phyloP scores from a whole-genome alignment of 1,139 yeast genomes.

The Saccharomycopsis hybrid region DNA sequence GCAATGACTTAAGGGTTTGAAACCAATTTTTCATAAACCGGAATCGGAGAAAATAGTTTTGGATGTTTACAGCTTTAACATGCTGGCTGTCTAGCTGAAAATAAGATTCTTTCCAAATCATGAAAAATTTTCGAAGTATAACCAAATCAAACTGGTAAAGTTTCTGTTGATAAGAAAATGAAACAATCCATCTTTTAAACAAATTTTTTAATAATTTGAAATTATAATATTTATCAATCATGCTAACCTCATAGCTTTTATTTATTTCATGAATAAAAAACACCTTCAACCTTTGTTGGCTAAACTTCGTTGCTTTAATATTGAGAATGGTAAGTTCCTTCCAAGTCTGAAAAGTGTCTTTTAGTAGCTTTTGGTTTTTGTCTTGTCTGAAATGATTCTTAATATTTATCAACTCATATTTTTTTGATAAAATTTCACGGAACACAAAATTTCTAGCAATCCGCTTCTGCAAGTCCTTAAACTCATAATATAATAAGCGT shows the following conservation, averaged over 20 bases:
- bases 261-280: slow-evolving; percentile 5
- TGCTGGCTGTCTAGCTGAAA: neutral
- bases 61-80: neutral
- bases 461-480: slow-evolving; percentile 8
- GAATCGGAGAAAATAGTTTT: neutral
- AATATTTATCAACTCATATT: no score
- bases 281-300: slow-evolving; percentile 3
- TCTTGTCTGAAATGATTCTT: neutral
- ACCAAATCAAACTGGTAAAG: neutral
- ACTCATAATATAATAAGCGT: neutral
- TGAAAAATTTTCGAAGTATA: slow-evolving; percentile 3
- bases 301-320: slow-evolving; percentile 4
- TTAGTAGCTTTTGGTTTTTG: neutral
- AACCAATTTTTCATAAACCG: slow-evolving; percentile 1
- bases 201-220: slow-evolving; percentile 4
- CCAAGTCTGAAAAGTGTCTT: slow-evolving; percentile 10
- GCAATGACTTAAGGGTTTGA: no score
- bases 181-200: slow-evolving; percentile 7
- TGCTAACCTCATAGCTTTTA: slow-evolving; percentile 4
- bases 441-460: slow-evolving; percentile 12
- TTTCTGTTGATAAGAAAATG: neutral
- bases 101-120: slow-evolving; percentile 9
- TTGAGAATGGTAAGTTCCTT: neutral
- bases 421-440: slow-evolving; percentile 6
- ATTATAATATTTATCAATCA: slow-evolving; percentile 9